phyloP scores from a whole-genome alignment of 2,329 filamentous ascomycete genomes.

The Nemania sp. region DNA sequence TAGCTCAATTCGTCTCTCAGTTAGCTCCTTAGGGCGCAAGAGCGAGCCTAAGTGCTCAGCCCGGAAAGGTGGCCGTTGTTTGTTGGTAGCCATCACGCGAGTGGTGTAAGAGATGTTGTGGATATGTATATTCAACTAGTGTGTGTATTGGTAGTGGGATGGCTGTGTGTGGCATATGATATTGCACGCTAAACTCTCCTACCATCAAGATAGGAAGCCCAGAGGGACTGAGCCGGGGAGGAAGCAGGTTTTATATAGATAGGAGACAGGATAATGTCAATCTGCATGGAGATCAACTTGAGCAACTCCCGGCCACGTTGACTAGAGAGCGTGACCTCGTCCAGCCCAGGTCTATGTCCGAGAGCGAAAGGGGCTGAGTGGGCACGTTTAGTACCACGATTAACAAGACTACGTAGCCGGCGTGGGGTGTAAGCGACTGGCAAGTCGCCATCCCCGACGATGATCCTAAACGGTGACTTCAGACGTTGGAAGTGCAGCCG shows the following conservation, averaged over 20 bases:
- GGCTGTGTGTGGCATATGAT: background rate
- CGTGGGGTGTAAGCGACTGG: slow-evolving; percentile 11
- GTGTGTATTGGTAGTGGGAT: background rate
- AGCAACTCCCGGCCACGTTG: background rate
- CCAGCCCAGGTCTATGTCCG: slow-evolving; percentile 1
- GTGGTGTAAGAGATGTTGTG: background rate
- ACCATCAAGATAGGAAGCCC: background rate
- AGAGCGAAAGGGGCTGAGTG: slow-evolving; percentile 10
- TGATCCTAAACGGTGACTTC: background rate
- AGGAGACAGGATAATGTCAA: background rate
- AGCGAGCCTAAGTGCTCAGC: slow-evolving; percentile 78
- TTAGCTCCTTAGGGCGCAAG: slow-evolving; percentile 67
- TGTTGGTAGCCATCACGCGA: slow-evolving; percentile 36
- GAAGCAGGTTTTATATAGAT: slow-evolving; percentile 11
- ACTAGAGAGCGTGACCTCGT: background rate
- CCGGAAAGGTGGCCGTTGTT: slow-evolving; percentile 63
- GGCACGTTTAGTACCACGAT: background rate
- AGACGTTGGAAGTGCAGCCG: background rate
- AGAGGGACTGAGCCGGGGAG: background rate
- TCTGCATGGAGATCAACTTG: background rate
- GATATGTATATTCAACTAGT: background rate
- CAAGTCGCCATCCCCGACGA: slow-evolving; percentile 1
- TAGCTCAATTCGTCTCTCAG: slow-evolving; percentile 60
- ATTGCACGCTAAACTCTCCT: background rate
- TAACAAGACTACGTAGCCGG: background rate